These are phyloP conservation scores for Beverwykella pulmonaria DNA, from an alignment of 495 filamentous ascomycete genomes.

Conservation along the genomic window DNA sequence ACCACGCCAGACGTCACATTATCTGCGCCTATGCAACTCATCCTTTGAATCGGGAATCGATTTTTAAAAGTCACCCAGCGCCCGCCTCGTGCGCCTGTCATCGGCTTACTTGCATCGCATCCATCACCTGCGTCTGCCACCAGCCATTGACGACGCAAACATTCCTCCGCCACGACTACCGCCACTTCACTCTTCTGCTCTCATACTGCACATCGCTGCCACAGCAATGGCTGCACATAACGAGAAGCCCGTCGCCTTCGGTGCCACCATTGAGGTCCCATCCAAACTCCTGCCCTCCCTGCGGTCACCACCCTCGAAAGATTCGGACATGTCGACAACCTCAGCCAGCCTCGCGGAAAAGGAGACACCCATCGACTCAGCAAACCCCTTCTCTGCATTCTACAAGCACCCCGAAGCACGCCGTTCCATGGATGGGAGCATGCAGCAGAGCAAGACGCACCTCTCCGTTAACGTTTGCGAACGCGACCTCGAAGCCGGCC, in stretches of 20 bases:
- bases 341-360: constrained; percentile 13
- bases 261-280: constrained; percentile 25
- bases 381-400: constrained; percentile 60
- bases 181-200: neutral
- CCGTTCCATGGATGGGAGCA: constrained; percentile 51
- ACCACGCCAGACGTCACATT: constrained; percentile 21
- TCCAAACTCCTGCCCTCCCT: constrained; percentile 15
- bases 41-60: constrained; percentile 8
- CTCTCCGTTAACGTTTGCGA: constrained; percentile 40
- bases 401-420: constrained; percentile 58
- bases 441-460: constrained; percentile 46
- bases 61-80: constrained; percentile 14
- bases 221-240: constrained; percentile 28
- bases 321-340: constrained; percentile 21
- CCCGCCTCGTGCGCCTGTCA: neutral
- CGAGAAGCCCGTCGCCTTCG: constrained; percentile 34
- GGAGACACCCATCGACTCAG: constrained; percentile 20
- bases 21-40: neutral
- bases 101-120: neutral
- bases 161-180: neutral
- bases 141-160: neutral
- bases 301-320: constrained; percentile 25
- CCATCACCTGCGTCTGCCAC: neutral
- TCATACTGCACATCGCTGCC: neutral
- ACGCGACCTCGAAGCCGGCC: constrained; percentile 43